phyloP scores from a whole-genome alignment of 495 filamentous ascomycete species.

The Hypomontagnella submonticulosa region DNA sequence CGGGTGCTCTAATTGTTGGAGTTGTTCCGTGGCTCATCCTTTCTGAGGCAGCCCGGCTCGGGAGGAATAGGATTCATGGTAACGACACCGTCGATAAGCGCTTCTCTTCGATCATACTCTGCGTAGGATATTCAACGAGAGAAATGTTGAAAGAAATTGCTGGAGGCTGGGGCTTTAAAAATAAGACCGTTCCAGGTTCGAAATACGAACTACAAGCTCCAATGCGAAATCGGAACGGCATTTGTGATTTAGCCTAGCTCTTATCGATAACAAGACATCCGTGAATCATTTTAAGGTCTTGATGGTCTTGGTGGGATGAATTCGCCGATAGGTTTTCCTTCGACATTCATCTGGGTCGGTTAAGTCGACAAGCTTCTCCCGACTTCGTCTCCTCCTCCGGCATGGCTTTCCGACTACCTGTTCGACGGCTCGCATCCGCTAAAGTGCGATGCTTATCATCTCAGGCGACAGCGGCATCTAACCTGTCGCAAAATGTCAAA shows the following conservation, averaged over 20 bases:
- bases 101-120: too few relatives aligned
- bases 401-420: conserved; percentile 41
- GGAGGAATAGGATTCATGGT: too few relatives aligned
- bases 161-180: neutral
- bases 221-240: conserved; percentile 32
- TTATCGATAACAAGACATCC: conserved; percentile 25
- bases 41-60: too few relatives aligned
- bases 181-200: too few relatives aligned
- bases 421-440: conserved; percentile 25
- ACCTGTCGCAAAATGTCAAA: conserved; percentile 33
- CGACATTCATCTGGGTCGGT: conserved; percentile 1
- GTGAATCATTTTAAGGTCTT: conserved; percentile 3
- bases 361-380: conserved; percentile 2
- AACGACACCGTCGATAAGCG: too few relatives aligned
- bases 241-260: conserved; percentile 18
- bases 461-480: conserved; percentile 36
- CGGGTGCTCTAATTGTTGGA: too few relatives aligned
- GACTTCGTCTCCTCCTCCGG: neutral
- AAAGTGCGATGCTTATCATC: conserved; percentile 35
- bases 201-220: neutral
- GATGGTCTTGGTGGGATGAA: neutral
- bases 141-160: too few relatives aligned
- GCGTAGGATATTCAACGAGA: too few relatives aligned
- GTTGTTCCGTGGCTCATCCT: too few relatives aligned
- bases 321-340: conserved; percentile 8